A percentile compares a stretch with the other conserved stretches of the same genome.
Conservation (phyloP, 2,329 filamentous ascomycete genomes). For the Byssothecium circinans region DNA sequence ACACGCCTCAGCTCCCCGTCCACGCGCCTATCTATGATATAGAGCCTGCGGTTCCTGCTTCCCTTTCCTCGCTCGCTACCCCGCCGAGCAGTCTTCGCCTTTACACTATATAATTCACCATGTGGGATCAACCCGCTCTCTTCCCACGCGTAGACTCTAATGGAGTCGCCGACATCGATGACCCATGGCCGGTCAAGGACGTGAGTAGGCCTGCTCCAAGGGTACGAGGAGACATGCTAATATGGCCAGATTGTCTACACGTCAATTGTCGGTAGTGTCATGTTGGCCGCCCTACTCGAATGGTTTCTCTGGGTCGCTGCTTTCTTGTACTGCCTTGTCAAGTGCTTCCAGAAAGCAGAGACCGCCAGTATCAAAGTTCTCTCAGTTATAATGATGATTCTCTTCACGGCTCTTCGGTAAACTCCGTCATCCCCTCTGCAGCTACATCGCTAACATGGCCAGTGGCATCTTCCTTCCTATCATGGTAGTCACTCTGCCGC, state of each 20-base stretch:
- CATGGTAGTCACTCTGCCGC: conserved; percentile 88
- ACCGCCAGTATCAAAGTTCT: conserved; percentile 80
- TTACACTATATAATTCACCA: conserved; percentile 15
- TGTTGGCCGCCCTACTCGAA: conserved; percentile 83
- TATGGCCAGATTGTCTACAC: conserved; percentile 76
- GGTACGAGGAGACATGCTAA: conserved; percentile 13
- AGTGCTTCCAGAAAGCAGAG: conserved; percentile 87
- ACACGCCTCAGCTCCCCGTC: background rate
- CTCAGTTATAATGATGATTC: conserved; percentile 70
- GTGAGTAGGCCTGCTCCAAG: conserved; percentile 30
- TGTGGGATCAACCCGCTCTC: conserved; percentile 32
- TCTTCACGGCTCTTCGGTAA: conserved; percentile 77
- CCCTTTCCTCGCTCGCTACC: conserved; percentile 6
- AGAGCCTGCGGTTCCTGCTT: background rate
- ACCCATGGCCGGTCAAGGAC: conserved; percentile 45
- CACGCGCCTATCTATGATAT: background rate
- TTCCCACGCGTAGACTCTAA: conserved; percentile 30
- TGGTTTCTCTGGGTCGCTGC: conserved; percentile 96
- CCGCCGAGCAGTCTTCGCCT: conserved; percentile 1
- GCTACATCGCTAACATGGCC: conserved; percentile 21
- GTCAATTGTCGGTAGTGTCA: conserved; percentile 74
- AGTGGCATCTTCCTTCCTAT: conserved; percentile 87
- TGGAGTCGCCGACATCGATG: conserved; percentile 37
- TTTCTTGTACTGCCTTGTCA: conserved; percentile 86
- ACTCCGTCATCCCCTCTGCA: conserved; percentile 13